Evolutionary conservation across 305 asterid species (phyloP).

Genomic region (Fraxinus baroniana): DNA sequence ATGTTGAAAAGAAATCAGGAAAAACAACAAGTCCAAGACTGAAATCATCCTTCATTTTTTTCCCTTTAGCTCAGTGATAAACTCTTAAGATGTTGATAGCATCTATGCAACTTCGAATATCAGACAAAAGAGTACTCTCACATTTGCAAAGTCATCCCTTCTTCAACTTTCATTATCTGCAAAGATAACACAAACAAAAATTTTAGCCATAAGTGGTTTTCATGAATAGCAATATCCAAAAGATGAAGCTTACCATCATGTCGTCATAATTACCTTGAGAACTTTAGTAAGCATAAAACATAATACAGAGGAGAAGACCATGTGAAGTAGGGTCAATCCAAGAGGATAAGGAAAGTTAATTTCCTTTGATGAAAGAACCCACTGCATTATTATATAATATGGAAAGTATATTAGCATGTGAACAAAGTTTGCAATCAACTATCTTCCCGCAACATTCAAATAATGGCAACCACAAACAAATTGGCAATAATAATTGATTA

Average conservation of each 20-base stretch:
- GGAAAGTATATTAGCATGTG: slow-evolving; percentile 1
- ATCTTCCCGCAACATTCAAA: slow-evolving; percentile 1
- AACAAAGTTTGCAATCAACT: not conserved
- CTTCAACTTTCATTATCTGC: slow-evolving; percentile 85
- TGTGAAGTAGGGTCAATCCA: slow-evolving; percentile 92
- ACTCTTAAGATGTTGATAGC: not conserved
- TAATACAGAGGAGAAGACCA: slow-evolving; percentile 85
- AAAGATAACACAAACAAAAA: slow-evolving; percentile 6
- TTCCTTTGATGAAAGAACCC: slow-evolving; percentile 81
- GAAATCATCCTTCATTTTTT: not conserved
- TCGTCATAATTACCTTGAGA: slow-evolving; percentile 57
- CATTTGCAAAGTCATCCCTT: slow-evolving; percentile 94
- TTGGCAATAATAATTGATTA: not conserved
- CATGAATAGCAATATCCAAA: slow-evolving; percentile 12
- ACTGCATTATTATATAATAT: slow-evolving; percentile 1
- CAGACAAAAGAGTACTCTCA: slow-evolving; percentile 38
- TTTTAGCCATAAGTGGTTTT: not conserved
- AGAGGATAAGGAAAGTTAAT: slow-evolving; percentile 94
- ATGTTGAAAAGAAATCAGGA: not conserved
- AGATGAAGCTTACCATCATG: slow-evolving; percentile 6
- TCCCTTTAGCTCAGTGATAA: not conserved
- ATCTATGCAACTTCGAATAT: not conserved
- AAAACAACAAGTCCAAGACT: not conserved
- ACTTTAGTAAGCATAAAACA: slow-evolving; percentile 82
- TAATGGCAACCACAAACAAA: not conserved